Evolutionary conservation across 768 basidiomycete genomes (phyloP).

Genomic region (Amanita rubescens): DNA sequence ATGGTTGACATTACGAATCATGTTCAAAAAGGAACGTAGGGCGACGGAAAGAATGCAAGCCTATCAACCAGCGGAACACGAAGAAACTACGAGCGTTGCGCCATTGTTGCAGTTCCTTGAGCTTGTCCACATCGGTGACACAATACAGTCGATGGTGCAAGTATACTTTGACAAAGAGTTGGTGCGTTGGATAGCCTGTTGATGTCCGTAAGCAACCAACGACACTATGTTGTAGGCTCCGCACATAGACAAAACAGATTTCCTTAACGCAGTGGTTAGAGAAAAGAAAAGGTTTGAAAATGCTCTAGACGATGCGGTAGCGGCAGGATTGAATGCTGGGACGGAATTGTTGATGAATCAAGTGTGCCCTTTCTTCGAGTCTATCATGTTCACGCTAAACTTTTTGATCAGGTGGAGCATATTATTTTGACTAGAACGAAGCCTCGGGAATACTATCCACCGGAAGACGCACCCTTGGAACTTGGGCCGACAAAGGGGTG

Average conservation of each 20-base stretch:
- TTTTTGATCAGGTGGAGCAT: slow-evolving; percentile 69
- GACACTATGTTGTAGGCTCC: slow-evolving; percentile 46
- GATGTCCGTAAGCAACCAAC: neutral
- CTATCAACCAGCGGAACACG: slow-evolving; percentile 87
- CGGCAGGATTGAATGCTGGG: slow-evolving; percentile 88
- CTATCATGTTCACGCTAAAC: neutral
- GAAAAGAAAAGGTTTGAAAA: slow-evolving; percentile 98
- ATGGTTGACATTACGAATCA: neutral
- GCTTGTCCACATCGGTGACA: slow-evolving; percentile 94
- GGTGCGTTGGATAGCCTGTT: slow-evolving; percentile 27
- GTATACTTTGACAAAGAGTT: slow-evolving; percentile 98
- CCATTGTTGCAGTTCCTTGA: slow-evolving; percentile 97
- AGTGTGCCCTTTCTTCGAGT: slow-evolving; percentile 30
- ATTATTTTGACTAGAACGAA: slow-evolving; percentile 78
- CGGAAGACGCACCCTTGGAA: slow-evolving; percentile 71
- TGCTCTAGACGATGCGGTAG: slow-evolving; percentile 86
- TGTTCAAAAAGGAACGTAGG: slow-evolving; percentile 34
- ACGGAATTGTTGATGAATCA: slow-evolving; percentile 96
- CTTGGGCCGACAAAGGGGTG: slow-evolving; percentile 85
- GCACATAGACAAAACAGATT: slow-evolving; percentile 91
- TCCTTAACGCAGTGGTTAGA: slow-evolving; percentile 84
- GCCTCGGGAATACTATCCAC: slow-evolving; percentile 86
- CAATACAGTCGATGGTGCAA: slow-evolving; percentile 95
- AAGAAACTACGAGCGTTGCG: slow-evolving; percentile 76
- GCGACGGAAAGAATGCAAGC: slow-evolving; percentile 84